phyloP scores from a whole-genome alignment of 176 grass and related monocot species.

The Zea luxurians region DNA sequence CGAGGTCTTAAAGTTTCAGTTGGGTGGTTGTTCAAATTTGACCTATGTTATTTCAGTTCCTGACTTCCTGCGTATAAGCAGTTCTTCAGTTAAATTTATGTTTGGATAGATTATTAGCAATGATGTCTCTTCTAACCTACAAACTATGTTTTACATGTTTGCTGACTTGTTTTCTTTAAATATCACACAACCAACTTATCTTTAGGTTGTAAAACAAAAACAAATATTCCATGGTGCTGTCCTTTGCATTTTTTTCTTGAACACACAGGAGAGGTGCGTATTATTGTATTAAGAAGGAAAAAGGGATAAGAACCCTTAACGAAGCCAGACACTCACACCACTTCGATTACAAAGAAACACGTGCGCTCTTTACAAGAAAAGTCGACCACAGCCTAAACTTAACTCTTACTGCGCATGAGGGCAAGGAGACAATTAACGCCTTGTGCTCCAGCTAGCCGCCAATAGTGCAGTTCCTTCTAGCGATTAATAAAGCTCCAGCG shows the following conservation, averaged over 20 bases:
- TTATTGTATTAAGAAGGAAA: neutral
- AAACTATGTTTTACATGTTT: neutral
- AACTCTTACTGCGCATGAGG: neutral
- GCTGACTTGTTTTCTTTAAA: constrained; percentile 3
- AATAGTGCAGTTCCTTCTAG: neutral
- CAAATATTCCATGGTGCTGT: neutral
- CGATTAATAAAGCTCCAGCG: neutral
- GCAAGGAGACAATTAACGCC: neutral
- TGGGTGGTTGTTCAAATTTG: constrained; percentile 1
- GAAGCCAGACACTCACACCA: neutral
- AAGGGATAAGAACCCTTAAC: neutral
- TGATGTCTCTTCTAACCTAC: neutral
- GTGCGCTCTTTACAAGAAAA: neutral
- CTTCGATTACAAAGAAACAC: neutral
- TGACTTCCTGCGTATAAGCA: neutral
- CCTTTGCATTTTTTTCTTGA: neutral
- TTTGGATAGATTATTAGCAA: constrained; percentile 8
- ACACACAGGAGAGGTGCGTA: neutral
- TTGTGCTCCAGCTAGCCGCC: neutral
- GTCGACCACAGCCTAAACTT: neutral
- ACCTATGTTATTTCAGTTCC: neutral
- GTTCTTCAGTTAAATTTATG: neutral
- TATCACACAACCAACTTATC: neutral
- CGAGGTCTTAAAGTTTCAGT: neutral
- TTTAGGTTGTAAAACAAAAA: neutral